These are phyloP conservation scores for Pecoramyces ruminantium DNA, from an alignment of 192 early-diverging fungal species.

Conservation along the genomic window DNA sequence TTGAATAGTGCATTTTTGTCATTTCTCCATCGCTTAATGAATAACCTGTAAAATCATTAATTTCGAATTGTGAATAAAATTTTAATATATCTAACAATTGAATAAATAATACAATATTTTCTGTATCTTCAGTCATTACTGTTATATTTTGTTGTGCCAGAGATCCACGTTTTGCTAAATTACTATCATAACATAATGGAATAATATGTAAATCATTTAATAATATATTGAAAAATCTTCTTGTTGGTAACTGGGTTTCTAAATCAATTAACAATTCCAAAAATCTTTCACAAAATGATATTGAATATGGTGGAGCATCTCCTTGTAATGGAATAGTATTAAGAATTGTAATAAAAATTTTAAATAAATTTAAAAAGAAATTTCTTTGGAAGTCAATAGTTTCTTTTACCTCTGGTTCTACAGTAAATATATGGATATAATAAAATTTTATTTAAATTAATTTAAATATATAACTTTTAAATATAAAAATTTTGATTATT, in stretches of 20 bases:
- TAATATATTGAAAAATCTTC: conserved; percentile 67
- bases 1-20: conserved; percentile 36
- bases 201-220: conserved; percentile 56
- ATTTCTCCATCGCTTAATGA: conserved; percentile 50
- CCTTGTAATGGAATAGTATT: background rate
- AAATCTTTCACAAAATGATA: conserved; percentile 27
- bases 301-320: background rate
- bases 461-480: no score
- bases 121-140: background rate
- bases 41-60: conserved; percentile 63
- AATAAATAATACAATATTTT: conserved; percentile 23
- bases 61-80: conserved; percentile 60
- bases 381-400: background rate
- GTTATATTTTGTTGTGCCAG: conserved; percentile 1
- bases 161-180: conserved; percentile 13
- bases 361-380: background rate
- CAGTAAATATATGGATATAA: no score
- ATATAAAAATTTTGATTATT: no score
- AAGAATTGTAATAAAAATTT: background rate
- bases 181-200: conserved; percentile 8
- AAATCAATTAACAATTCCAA: conserved; percentile 79
- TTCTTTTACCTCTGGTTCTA: background rate
- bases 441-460: no score
- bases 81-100: conserved; percentile 49
- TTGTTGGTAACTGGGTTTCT: conserved; percentile 74